phyloP scores from a whole-genome alignment of 768 basidiomycete genomes.

The Russula sp. region DNA sequence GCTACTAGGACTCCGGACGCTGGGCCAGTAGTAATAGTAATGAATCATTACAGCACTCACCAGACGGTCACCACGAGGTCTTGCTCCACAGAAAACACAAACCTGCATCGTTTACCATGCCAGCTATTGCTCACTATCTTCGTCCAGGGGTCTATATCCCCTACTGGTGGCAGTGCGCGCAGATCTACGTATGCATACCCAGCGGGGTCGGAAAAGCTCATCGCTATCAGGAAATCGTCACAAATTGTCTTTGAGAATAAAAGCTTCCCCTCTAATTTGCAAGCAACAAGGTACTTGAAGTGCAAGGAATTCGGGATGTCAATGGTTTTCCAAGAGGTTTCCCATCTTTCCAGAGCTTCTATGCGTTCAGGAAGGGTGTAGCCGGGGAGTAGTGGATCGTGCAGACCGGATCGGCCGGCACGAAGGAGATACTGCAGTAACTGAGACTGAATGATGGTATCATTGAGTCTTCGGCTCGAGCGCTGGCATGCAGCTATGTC shows the following conservation, averaged over 20 bases:
- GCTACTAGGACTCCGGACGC: too few relatives aligned
- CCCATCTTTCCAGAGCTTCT: neutral
- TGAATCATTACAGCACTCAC: neutral
- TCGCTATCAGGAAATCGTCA: neutral
- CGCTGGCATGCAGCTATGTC: neutral
- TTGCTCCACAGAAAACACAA: neutral
- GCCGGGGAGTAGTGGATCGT: neutral
- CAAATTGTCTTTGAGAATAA: neutral
- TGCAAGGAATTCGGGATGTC: too few relatives aligned
- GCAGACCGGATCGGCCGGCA: neutral
- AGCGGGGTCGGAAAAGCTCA: too few relatives aligned
- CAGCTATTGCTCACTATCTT: neutral
- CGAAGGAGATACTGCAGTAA: neutral
- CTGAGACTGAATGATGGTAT: neutral
- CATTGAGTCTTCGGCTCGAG: neutral
- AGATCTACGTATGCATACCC: neutral
- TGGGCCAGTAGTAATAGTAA: neutral
- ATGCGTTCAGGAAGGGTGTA: neutral
- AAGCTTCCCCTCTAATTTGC: too few relatives aligned
- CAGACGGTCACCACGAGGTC: neutral
- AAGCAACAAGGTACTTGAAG: too few relatives aligned
- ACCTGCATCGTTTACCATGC: neutral
- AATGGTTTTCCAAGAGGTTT: neutral
- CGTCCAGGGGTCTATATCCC: neutral
- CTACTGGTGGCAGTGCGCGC: neutral